A percentile compares a stretch with the other conserved stretches of the same genome.
Evolutionary conservation across 75 land plant genomes (phyloP).

Genomic region (Isoetes taiwanensis): DNA sequence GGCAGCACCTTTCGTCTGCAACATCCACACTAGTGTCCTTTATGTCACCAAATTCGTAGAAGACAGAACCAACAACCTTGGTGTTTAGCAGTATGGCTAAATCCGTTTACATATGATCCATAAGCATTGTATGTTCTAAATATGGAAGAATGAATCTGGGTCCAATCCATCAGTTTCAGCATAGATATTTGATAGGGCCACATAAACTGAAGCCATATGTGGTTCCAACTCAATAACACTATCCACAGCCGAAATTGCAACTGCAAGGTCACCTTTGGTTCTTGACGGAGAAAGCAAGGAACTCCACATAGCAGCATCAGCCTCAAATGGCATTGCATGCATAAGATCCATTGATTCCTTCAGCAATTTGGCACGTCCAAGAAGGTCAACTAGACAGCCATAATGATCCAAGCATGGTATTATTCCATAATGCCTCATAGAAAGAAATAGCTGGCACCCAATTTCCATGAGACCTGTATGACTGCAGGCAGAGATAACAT

Average conservation of each 20-base stretch:
- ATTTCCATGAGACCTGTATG: neutral
- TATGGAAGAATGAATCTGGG: no score
- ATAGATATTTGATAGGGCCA: neutral
- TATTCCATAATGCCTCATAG: neutral
- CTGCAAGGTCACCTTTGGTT: neutral
- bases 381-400: no score
- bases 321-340: neutral
- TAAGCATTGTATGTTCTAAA: no score
- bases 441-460: neutral
- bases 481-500: neutral
- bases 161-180: no score
- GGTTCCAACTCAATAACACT: neutral
- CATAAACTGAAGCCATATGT: neutral
- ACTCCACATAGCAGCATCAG: neutral
- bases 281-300: neutral
- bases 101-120: no score
- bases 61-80: no score
- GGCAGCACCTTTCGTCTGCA: no score
- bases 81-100: no score
- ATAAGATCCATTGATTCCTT: neutral
- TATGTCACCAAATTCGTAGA: no score
- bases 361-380: no score
- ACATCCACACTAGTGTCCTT: no score
- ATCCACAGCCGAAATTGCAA: neutral
- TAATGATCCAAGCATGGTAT: no score